Evolutionary conservation across 257 asterid species (phyloP), one percentile per base, ranked within the genome.

Genomic region (Cordia subcordata): DNA sequence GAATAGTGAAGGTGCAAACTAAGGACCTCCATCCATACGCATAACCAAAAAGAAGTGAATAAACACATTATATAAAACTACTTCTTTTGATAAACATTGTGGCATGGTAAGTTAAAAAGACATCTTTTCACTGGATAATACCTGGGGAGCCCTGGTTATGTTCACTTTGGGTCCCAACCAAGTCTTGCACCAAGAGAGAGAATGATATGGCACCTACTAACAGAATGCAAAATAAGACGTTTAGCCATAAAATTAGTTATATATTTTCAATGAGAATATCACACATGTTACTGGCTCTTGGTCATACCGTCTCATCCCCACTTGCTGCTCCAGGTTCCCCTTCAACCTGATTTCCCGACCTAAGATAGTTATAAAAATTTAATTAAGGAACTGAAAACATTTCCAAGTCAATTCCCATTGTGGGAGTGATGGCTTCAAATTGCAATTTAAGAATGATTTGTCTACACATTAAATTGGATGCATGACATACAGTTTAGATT

Each of bases 111-210:
- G 47, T 42, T 42, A 39, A 39, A 5, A n/a, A 39, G 12, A 42
- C 47, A 42, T 42, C n/a, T 42, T 3, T 42, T 42, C 3, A 42
- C 5, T 42, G 10, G 8, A 13, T 60, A 53, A 51, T 66, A 88
- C 98, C 98, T 91, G 98, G 49, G 98, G 98, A 61, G 98, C 80
- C 88, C 98, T 91, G 70, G 98, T 91, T 68, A 91, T 81, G 65
- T 91, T 91, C 57, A 91, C 95, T 77, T 81, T 77, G 47, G 90
- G 73, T 71, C 98, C 98, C 66, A 91, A 79, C 98, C 96, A 91
- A 79, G 63, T 88, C 88, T 91, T 91, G 95, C 98, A 91, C 96
- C 96, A 91, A 68, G 98, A 91, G 79, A 91, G 98, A 58, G 98
- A 91, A 83, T 93, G 38, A 62, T 88, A 93, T 11, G 99, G 87